Evolutionary conservation across 2,329 filamentous ascomycete species (phyloP).

Genomic region (Ceratocystis lukuohia): DNA sequence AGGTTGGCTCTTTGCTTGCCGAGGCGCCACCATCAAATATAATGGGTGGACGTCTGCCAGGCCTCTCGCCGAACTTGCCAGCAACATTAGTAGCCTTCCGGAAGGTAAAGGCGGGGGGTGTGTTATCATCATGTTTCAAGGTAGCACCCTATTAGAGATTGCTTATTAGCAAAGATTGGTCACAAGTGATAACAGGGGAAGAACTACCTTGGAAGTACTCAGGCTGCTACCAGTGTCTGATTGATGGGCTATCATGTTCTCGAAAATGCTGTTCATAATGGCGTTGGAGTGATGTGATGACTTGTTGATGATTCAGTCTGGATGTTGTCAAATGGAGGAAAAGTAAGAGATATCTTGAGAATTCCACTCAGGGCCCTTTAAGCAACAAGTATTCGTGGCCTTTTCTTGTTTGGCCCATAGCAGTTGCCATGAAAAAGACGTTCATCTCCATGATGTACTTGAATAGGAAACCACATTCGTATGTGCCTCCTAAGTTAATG

Average conservation of each 20-base stretch:
- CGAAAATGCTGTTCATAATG: conserved; percentile 5
- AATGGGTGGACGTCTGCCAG: conserved; percentile 3
- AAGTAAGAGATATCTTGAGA: neutral
- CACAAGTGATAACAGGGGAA: too few relatives aligned
- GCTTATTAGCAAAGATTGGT: neutral
- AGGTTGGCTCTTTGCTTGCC: neutral
- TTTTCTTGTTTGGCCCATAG: neutral
- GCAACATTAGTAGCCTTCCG: conserved; percentile 17
- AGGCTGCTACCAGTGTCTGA: neutral
- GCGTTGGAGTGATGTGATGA: neutral
- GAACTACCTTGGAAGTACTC: neutral
- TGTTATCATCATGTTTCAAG: neutral
- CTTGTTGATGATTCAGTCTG: neutral
- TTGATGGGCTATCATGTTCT: conserved; percentile 8
- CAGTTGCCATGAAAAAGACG: neutral
- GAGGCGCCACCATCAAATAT: neutral
- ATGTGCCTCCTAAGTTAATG: neutral
- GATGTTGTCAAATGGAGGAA: neutral
- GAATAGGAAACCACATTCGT: neutral
- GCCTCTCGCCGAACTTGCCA: conserved; percentile 15
- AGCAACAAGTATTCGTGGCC: neutral
- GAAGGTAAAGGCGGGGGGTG: conserved; percentile 14
- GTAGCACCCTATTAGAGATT: neutral
- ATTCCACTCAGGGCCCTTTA: neutral
- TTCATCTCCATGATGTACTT: neutral